A percentile compares a stretch with the other conserved stretches of the same genome.
Conservation (phyloP, 2,329 filamentous ascomycete genomes). For the Chaetomiaceae sp. region DNA sequence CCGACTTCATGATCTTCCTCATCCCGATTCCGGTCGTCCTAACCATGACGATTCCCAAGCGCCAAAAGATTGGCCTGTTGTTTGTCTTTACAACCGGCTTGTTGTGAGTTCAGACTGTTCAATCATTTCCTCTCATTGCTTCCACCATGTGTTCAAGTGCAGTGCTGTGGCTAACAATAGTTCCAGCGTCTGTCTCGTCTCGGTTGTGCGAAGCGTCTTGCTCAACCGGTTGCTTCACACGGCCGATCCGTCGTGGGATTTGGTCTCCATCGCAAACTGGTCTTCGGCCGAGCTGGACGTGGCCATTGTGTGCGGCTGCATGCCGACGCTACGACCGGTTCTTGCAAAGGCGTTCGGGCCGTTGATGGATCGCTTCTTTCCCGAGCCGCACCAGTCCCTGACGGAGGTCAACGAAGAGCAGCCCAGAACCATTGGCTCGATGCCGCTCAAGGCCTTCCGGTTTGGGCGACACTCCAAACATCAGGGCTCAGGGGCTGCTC, state of each 20-base stretch:
- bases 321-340: slow-evolving; percentile 28
- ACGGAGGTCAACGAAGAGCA: neutral
- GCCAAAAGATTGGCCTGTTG: slow-evolving; percentile 7
- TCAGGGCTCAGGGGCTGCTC: neutral
- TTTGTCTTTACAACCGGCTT: slow-evolving; percentile 11
- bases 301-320: slow-evolving; percentile 29
- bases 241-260: slow-evolving; percentile 24
- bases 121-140: neutral
- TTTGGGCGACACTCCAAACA: neutral
- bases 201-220: slow-evolving; percentile 21
- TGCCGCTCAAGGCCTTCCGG: slow-evolving; percentile 6
- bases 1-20: slow-evolving; percentile 15
- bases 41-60: slow-evolving; percentile 8
- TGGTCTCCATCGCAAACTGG: slow-evolving; percentile 26
- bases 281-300: slow-evolving; percentile 28
- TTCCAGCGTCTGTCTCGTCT: slow-evolving; percentile 27
- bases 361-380: slow-evolving; percentile 4
- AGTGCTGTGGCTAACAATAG: neutral
- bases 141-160: neutral
- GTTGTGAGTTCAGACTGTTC: slow-evolving; percentile 18
- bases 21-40: slow-evolving; percentile 15
- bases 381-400: neutral
- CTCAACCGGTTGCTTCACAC: slow-evolving; percentile 20
- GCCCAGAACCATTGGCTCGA: slow-evolving; percentile 12
- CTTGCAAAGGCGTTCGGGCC: slow-evolving; percentile 26